Evolutionary conservation across 805 yeast genomes (phyloP), one percentile per base, ranked within the genome.

Genomic region (Kockiozyma suomiensis): DNA sequence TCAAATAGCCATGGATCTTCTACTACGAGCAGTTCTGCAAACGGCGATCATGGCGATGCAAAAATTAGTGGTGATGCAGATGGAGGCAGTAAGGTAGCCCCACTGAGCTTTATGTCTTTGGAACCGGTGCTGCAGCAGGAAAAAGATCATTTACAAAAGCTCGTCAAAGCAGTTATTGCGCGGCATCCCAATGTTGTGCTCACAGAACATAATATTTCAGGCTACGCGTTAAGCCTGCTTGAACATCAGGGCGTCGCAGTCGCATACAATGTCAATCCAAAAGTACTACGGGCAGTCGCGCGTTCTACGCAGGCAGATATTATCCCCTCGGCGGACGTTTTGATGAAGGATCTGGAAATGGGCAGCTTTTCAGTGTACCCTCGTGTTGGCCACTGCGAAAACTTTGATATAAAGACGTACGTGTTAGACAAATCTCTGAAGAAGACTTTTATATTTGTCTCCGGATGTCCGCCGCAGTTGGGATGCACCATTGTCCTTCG

Each of bases 401-500:
- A 74, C 5, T 87, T 94, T 70, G 90, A 87, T 63, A 88, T 89
- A 10, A 82, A 83, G 64, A 82, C 87, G 2, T 93, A 77, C 70
- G 76, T 84, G 2, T 82, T 78, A 69, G 80, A 82, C 3, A 79
- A 83, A 58, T 30, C 35, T 5, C 25, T 50, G 12, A 72, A 66
- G 21, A 88, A 90, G 70, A 84, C 96, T 0, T 89, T 86, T 69
- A 79, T 90, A n/a, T 88, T 83, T 66, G 81, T 94, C 56, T 82
- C 85, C 1, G 98, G 97, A 0, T 85, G 92, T 64, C 85, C 85
- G 38, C 78, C 80, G 8, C 82, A 82, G 42, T 73, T 86, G 0
- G 99, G 99, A 0, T 86, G 92, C 40, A 91, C 98, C 0, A 81
- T 93, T n/a, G 77, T 89, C 13, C 72, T 94, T n/a, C 77, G 98